These are phyloP conservation scores for Puccinia horiana DNA, from an alignment of 1,284 basidiomycete species.

Conservation along the genomic window DNA sequence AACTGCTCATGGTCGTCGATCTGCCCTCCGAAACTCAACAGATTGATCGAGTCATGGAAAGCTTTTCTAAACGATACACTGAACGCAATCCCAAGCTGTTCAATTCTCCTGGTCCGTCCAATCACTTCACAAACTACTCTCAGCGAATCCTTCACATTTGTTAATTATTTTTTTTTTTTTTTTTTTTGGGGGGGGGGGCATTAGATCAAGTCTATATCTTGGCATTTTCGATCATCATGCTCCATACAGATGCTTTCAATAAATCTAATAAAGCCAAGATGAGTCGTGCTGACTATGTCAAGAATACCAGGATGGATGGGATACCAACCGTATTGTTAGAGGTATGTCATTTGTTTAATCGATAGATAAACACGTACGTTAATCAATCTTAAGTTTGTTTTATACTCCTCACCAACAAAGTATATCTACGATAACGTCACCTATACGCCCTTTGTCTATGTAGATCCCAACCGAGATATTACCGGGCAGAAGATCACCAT, in stretches of 20 bases:
- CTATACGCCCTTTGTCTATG: slow-evolving; percentile 90
- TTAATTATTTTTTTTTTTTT: background rate
- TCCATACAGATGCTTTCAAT: slow-evolving; percentile 98
- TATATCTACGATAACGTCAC: slow-evolving; percentile 96
- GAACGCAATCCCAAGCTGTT: slow-evolving; percentile 83
- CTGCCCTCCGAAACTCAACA: slow-evolving; percentile 95
- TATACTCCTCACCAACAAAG: slow-evolving; percentile 60
- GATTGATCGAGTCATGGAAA: slow-evolving; percentile 95
- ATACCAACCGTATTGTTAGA: slow-evolving; percentile 45
- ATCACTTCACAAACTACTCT: background rate
- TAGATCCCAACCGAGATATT: slow-evolving; percentile 67
- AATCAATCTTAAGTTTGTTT: background rate
- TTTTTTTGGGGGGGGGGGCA: background rate
- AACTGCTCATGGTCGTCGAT: slow-evolving; percentile 84
- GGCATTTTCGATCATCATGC: slow-evolving; percentile 97
- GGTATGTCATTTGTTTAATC: slow-evolving; percentile 12
- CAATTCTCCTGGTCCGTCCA: slow-evolving; percentile 68
- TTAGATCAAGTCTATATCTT: slow-evolving; percentile 92
- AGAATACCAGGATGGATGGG: slow-evolving; percentile 67
- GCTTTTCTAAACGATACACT: slow-evolving; percentile 82
- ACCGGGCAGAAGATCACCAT: slow-evolving; percentile 8
- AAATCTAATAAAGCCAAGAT: slow-evolving; percentile 97
- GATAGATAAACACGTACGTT: too few species aligned
- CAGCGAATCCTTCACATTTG: background rate
- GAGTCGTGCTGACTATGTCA: slow-evolving; percentile 83